These are phyloP conservation scores for Lactuca saligna DNA, from an alignment of 129 eudicot genomes.

Conservation along the genomic window DNA sequence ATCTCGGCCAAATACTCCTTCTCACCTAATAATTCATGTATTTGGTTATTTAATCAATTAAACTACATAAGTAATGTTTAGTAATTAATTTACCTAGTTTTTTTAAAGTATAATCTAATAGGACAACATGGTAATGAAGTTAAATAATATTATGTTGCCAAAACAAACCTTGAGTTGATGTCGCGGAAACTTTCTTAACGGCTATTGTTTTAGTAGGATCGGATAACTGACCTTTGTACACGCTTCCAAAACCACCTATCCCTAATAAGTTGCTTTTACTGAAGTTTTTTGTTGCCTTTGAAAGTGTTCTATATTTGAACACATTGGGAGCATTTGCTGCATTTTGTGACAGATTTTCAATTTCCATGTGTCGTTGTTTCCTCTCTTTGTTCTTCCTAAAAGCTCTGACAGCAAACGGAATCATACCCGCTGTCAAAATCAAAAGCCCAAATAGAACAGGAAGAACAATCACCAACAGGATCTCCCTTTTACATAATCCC, in stretches of 20 bases:
- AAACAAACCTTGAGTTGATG: conserved; percentile 58
- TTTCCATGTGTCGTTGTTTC: conserved; percentile 33
- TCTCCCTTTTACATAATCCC: conserved; percentile 15
- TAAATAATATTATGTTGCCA: neutral
- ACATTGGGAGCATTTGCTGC: conserved; percentile 59
- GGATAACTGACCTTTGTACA: conserved; percentile 49
- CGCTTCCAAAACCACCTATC: conserved; percentile 76
- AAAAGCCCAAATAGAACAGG: conserved; percentile 31
- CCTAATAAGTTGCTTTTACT: conserved; percentile 60
- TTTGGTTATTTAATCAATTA: too few relatives aligned
- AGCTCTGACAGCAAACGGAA: conserved; percentile 27
- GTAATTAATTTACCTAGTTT: neutral
- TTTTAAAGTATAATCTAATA: too few relatives aligned
- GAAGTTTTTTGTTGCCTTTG: conserved; percentile 55
- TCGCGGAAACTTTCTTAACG: conserved; percentile 62
- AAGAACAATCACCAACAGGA: conserved; percentile 31
- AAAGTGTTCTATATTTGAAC: conserved; percentile 50
- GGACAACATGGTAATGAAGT: too few relatives aligned
- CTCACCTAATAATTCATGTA: conserved; percentile 35
- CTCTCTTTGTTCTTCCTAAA: conserved; percentile 37
- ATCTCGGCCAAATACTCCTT: conserved; percentile 75
- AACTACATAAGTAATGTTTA: too few relatives aligned
- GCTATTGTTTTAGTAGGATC: conserved; percentile 44
- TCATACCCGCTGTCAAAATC: conserved; percentile 15
- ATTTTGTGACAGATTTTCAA: conserved; percentile 44